These are phyloP conservation scores for Avena atlantica DNA, from an alignment of 176 grass and related monocot species.

Conservation along the genomic window DNA sequence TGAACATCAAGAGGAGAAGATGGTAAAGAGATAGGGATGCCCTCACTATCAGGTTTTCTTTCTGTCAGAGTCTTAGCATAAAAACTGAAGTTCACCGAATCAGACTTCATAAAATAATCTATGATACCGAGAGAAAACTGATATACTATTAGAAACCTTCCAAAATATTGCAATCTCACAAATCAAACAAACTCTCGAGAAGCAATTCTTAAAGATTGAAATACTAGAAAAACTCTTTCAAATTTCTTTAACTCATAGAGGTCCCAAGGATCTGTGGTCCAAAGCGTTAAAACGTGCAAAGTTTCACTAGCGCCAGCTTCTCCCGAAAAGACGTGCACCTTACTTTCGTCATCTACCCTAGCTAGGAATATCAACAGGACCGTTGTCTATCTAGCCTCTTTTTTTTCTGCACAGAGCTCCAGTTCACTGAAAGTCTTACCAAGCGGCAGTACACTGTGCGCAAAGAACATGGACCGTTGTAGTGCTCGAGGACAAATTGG, in stretches of 20 bases:
- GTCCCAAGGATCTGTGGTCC: neutral
- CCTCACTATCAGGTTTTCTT: no score
- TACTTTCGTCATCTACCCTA: neutral
- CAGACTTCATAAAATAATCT: neutral
- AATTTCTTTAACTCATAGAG: neutral
- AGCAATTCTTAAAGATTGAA: neutral
- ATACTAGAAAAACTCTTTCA: neutral
- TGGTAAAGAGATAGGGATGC: no score
- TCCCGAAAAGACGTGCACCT: constrained; percentile 1
- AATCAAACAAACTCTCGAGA: neutral
- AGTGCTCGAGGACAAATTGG: neutral
- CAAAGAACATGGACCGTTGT: neutral
- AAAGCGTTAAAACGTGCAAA: neutral
- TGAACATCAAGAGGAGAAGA: no score
- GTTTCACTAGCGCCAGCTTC: neutral
- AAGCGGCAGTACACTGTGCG: neutral
- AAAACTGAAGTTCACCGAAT: no score
- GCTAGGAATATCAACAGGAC: neutral
- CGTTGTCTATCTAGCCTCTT: neutral
- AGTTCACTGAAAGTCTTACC: neutral
- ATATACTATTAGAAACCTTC: neutral
- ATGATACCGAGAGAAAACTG: neutral
- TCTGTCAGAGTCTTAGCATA: no score
- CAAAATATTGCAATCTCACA: neutral
- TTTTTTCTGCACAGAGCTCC: constrained; percentile 1